phyloP scores from a whole-genome alignment of 305 asterid species.

The Fraxinus sp. region DNA sequence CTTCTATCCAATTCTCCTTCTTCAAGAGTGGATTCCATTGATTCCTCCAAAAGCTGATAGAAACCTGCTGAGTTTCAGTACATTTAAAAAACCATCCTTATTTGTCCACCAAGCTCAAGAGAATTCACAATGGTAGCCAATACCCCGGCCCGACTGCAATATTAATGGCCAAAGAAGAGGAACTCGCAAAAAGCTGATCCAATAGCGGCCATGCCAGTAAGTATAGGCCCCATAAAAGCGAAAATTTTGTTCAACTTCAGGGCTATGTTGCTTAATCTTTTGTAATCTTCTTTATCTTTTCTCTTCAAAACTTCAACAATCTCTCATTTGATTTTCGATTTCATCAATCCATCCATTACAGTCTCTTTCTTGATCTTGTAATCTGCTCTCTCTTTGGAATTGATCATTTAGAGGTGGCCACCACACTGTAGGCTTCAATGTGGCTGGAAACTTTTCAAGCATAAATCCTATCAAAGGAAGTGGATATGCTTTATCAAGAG shows the following conservation, averaged over 20 bases:
- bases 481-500: conserved; percentile 54
- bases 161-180: conserved; percentile 20
- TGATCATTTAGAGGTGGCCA: conserved; percentile 35
- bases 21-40: conserved; percentile 26
- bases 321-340: conserved; percentile 40
- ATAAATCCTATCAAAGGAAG: conserved; percentile 48
- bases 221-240: conserved; percentile 38
- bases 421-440: conserved; percentile 43
- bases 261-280: conserved; percentile 37
- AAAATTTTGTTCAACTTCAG: conserved; percentile 42
- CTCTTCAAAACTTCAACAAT: conserved; percentile 26
- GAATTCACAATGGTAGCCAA: conserved; percentile 32
- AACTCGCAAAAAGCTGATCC: conserved; percentile 31
- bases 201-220: conserved; percentile 38
- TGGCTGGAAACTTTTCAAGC: conserved; percentile 51
- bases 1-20: conserved; percentile 24
- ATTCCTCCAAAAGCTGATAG: conserved; percentile 36
- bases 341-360: conserved; percentile 38
- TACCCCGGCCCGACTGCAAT: conserved; percentile 34
- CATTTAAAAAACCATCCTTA: conserved; percentile 49
- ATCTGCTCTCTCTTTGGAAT: background rate
- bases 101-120: conserved; percentile 41
- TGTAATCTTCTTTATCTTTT: conserved; percentile 43
- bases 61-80: conserved; percentile 41
- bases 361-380: background rate